phyloP scores from a whole-genome alignment of 2,329 filamentous ascomycete genomes.

The Monosporascus sp. region DNA sequence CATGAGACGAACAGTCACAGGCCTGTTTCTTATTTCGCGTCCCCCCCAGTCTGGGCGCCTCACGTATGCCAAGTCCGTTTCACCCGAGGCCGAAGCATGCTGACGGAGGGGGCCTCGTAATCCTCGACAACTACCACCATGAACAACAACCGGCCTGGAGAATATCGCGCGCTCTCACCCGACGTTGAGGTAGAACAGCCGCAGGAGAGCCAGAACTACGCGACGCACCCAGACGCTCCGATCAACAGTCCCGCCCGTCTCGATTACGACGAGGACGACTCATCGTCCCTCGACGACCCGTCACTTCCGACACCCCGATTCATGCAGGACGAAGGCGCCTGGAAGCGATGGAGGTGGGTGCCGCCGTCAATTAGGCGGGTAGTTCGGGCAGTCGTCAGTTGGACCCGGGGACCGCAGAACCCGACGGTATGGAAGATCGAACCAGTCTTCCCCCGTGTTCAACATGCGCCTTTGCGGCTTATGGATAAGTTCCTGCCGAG shows the following conservation, averaged over 20 bases:
- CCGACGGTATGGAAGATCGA: slow-evolving; percentile 47
- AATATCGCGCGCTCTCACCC: slow-evolving; percentile 13
- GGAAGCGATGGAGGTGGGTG: slow-evolving; percentile 53
- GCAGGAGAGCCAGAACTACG: slow-evolving; percentile 1
- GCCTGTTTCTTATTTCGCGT: no score
- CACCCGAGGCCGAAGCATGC: no score
- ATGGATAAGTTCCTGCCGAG: slow-evolving; percentile 59
- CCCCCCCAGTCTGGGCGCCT: no score
- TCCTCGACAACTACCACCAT: slow-evolving; percentile 5
- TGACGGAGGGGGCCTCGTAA: no score
- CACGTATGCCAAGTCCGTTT: no score
- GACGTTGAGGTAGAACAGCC: slow-evolving; percentile 17
- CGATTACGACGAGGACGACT: slow-evolving; percentile 41
- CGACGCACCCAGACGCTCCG: slow-evolving; percentile 21
- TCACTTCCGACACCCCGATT: slow-evolving; percentile 50
- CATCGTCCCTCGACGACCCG: slow-evolving; percentile 28
- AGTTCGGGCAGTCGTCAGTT: slow-evolving; percentile 36
- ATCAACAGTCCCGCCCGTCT: slow-evolving; percentile 29
- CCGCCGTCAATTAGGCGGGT: slow-evolving; percentile 50
- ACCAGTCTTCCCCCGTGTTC: slow-evolving; percentile 60
- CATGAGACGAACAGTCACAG: no score
- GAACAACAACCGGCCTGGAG: slow-evolving; percentile 14
- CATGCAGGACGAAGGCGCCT: slow-evolving; percentile 48
- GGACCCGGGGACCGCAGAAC: slow-evolving; percentile 52
- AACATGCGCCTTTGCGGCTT: slow-evolving; percentile 60